These are phyloP conservation scores for Chrysoporthe austroafricana DNA, from an alignment of 2,329 filamentous ascomycete genomes.

Conservation along the genomic window DNA sequence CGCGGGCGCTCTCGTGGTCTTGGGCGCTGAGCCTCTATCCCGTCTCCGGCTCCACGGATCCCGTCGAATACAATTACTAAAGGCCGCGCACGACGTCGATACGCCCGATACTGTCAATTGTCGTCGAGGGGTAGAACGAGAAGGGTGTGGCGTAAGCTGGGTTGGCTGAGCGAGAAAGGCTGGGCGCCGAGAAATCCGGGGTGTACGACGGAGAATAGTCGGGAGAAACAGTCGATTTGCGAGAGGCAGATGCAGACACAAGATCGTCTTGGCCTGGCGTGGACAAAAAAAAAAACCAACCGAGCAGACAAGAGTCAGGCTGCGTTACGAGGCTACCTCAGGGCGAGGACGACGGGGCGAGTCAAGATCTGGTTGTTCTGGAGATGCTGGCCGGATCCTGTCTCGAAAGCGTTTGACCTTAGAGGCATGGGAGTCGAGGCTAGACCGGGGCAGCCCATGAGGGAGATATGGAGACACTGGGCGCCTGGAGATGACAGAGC, in stretches of 20 bases:
- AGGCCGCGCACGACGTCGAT: constrained; percentile 1
- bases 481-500: constrained; percentile 3
- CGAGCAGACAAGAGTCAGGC: background rate
- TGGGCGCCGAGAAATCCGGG: constrained; percentile 47
- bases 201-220: constrained; percentile 29
- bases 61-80: background rate
- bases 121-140: constrained; percentile 12
- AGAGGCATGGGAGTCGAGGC: constrained; percentile 26
- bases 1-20: background rate
- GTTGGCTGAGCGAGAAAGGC: constrained; percentile 37
- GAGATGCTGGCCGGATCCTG: constrained; percentile 25
- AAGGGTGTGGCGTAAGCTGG: constrained; percentile 29
- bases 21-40: background rate
- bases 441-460: background rate
- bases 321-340: background rate
- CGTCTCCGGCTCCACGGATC: background rate
- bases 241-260: background rate
- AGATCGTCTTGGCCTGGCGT: background rate
- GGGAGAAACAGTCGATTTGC: background rate
- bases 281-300: background rate
- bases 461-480: constrained; percentile 1
- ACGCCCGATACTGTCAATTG: background rate
- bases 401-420: constrained; percentile 38
- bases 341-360: constrained; percentile 18
- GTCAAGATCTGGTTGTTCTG: constrained; percentile 20